Evolutionary conservation across 2,329 filamentous ascomycete genomes (phyloP).

Genomic region (Arthrobotrys conoides): DNA sequence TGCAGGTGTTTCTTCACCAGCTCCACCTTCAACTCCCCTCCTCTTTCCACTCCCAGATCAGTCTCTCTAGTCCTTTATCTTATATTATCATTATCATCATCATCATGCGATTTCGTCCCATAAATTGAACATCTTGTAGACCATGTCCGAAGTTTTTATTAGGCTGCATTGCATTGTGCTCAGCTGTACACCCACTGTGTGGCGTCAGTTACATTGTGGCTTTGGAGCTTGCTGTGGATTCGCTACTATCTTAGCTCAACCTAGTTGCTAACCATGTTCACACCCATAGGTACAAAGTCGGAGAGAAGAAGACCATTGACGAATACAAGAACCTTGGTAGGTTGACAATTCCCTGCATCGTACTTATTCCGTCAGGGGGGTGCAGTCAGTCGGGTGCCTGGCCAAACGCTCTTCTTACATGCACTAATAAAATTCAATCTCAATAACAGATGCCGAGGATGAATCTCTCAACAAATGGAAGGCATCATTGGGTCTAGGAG

Average conservation of each 20-base stretch:
- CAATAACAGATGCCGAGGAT: slow-evolving; percentile 76
- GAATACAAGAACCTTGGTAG: slow-evolving; percentile 94
- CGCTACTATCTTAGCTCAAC: slow-evolving; percentile 3
- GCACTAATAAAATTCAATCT: background rate
- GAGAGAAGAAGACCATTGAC: slow-evolving; percentile 97
- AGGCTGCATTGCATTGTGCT: background rate
- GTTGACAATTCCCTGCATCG: slow-evolving; percentile 66
- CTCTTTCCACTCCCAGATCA: too few relatives aligned
- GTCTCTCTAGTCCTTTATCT: background rate
- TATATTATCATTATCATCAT: too few relatives aligned
- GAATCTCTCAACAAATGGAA: slow-evolving; percentile 98
- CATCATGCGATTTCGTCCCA: background rate
- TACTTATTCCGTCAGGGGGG: background rate
- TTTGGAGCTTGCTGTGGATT: slow-evolving; percentile 4
- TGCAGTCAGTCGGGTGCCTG: background rate
- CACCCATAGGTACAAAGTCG: slow-evolving; percentile 84
- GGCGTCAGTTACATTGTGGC: background rate
- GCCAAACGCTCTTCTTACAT: background rate
- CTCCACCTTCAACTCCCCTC: slow-evolving; percentile 1
- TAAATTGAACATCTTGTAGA: background rate
- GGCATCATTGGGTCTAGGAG: slow-evolving; percentile 89
- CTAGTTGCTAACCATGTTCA: slow-evolving; percentile 32
- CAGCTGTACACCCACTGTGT: background rate
- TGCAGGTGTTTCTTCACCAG: background rate
- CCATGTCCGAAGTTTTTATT: background rate